A percentile compares a stretch with the other conserved stretches of the same genome.
Evolutionary conservation across 345 rosid genomes (phyloP).

Genomic region (Salix koriyanagi): DNA sequence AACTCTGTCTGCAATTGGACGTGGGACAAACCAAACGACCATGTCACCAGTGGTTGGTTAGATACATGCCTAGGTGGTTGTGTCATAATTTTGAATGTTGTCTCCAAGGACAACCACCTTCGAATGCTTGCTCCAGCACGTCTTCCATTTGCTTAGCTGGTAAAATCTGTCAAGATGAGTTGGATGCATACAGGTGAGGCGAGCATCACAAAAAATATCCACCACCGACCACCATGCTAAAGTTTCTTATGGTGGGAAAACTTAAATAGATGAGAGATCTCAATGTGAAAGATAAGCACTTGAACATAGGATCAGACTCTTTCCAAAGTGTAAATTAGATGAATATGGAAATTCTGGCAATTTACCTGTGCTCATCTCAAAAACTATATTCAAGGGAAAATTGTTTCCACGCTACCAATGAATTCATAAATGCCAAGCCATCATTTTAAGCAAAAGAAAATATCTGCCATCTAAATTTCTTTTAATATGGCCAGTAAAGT

Average conservation of each 20-base stretch:
- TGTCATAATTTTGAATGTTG: conserved; percentile 73
- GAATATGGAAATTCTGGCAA: background rate
- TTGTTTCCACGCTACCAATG: background rate
- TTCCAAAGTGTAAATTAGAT: background rate
- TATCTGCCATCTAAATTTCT: background rate
- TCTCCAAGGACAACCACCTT: conserved; percentile 95
- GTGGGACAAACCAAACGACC: background rate
- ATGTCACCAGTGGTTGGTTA: background rate
- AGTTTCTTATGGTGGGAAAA: background rate
- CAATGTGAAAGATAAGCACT: background rate
- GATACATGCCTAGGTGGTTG: background rate
- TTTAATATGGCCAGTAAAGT: background rate
- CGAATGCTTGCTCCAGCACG: conserved; percentile 87
- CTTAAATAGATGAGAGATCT: background rate
- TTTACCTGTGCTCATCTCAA: background rate
- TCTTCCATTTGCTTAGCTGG: conserved; percentile 93
- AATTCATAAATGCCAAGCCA: background rate
- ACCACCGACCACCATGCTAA: background rate
- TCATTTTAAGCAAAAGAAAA: background rate
- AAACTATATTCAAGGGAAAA: background rate
- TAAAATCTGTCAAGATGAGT: conserved; percentile 46
- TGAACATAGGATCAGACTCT: background rate
- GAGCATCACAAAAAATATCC: background rate
- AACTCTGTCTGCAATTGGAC: background rate
- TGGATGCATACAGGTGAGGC: background rate